Conservation (phyloP, 2,329 filamentous ascomycete species). For the Neofusicoccum ribis region DNA sequence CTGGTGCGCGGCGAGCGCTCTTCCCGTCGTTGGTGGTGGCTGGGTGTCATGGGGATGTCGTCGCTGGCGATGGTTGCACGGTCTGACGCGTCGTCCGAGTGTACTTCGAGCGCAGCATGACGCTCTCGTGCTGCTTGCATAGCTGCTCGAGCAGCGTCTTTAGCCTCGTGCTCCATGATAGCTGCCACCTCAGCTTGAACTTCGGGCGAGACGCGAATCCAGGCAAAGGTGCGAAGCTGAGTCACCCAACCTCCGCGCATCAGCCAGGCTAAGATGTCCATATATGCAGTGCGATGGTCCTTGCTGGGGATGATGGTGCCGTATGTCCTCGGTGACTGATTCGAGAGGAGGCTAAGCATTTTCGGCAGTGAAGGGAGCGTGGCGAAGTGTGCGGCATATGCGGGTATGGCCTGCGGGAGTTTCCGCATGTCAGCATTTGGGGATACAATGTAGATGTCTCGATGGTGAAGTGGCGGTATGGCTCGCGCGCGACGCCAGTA, state of each 20-base stretch:
- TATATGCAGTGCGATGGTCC: constrained; percentile 82
- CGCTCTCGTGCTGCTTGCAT: constrained; percentile 19
- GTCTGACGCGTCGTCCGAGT: constrained; percentile 17
- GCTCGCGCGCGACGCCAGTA: constrained; percentile 94
- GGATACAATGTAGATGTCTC: constrained; percentile 88
- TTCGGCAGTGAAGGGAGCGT: constrained; percentile 80
- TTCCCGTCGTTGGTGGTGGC: constrained; percentile 25
- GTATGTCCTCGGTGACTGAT: constrained; percentile 72
- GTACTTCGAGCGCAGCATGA: constrained; percentile 11
- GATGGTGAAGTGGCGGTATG: constrained; percentile 84
- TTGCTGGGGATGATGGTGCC: constrained; percentile 82
- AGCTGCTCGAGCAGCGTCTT: constrained; percentile 30
- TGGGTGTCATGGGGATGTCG: constrained; percentile 30
- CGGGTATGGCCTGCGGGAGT: constrained; percentile 66
- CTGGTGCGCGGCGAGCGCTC: constrained; percentile 7
- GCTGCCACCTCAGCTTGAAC: constrained; percentile 79
- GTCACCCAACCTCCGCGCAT: constrained; percentile 92
- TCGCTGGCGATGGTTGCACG: constrained; percentile 19
- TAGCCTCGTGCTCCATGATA: constrained; percentile 57
- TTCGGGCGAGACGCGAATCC: constrained; percentile 79
- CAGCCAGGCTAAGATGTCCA: constrained; percentile 90
- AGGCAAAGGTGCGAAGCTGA: constrained; percentile 87
- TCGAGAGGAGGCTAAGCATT: constrained; percentile 81
- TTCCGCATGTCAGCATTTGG: constrained; percentile 80
- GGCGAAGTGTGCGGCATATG: constrained; percentile 78